A percentile compares a stretch with the other conserved stretches of the same genome.
These are phyloP conservation scores for Sugiyamaella mastotermitis DNA, from an alignment of 805 yeast genomes.

Conservation along the genomic window DNA sequence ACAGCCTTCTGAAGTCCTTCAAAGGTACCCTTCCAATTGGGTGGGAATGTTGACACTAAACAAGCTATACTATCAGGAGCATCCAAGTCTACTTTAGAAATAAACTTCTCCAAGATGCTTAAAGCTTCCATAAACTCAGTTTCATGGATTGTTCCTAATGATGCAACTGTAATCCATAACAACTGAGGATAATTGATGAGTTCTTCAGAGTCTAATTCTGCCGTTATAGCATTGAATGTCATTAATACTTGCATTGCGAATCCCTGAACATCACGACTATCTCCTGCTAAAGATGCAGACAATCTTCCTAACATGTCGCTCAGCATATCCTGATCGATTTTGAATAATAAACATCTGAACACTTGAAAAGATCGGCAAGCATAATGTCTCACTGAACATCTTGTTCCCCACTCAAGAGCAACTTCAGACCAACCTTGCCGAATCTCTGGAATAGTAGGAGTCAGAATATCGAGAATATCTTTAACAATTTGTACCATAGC, in stretches of 20 bases:
- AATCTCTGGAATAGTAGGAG: slow-evolving; percentile 36
- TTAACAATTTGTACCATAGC: slow-evolving; percentile 74
- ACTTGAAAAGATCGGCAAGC: slow-evolving; percentile 96
- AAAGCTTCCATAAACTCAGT: slow-evolving; percentile 86
- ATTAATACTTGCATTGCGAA: slow-evolving; percentile 95
- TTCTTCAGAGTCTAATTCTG: slow-evolving; percentile 72
- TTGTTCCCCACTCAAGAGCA: slow-evolving; percentile 90
- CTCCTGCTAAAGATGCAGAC: slow-evolving; percentile 89
- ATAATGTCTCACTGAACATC: slow-evolving; percentile 93
- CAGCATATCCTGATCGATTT: slow-evolving; percentile 80
- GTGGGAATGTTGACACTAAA: slow-evolving; percentile 80
- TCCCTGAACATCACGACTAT: slow-evolving; percentile 84
- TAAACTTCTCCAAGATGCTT: slow-evolving; percentile 73
- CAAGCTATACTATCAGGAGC: slow-evolving; percentile 81
- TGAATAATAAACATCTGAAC: slow-evolving; percentile 75
- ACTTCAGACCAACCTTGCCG: slow-evolving; percentile 81
- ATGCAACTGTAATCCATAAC: slow-evolving; percentile 93
- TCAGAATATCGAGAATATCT: slow-evolving; percentile 53
- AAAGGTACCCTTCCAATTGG: slow-evolving; percentile 92
- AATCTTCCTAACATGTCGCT: slow-evolving; percentile 90
- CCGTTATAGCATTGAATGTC: slow-evolving; percentile 90
- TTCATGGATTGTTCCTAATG: slow-evolving; percentile 84
- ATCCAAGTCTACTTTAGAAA: slow-evolving; percentile 80
- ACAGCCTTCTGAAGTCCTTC: slow-evolving; percentile 80
- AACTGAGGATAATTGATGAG: slow-evolving; percentile 85